Conservation (phyloP, 306 rosid genomes). For the Sicyos edulis region DNA sequence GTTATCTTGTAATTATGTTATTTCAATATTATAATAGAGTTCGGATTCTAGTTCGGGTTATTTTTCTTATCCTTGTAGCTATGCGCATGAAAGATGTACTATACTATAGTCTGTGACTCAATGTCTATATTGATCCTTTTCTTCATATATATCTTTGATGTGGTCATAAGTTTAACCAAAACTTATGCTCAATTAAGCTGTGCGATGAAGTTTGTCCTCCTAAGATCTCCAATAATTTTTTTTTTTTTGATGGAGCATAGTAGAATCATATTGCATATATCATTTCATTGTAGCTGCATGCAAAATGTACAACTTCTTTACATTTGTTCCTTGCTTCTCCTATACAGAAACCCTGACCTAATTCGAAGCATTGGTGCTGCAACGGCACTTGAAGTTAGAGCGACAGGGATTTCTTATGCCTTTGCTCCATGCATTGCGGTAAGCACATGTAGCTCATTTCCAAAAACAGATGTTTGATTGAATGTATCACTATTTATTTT, state of each 20-base stretch:
- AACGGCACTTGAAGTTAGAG: constrained; percentile 91
- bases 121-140: background rate
- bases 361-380: constrained; percentile 71
- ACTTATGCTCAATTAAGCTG: background rate
- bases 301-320: constrained; percentile 17
- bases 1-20: no score
- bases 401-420: constrained; percentile 83
- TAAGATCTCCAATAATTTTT: background rate
- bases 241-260: background rate
- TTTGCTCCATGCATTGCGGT: constrained; percentile 99
- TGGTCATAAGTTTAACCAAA: background rate
- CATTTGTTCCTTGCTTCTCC: constrained; percentile 17
- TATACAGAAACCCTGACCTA: constrained; percentile 62
- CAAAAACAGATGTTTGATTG: constrained; percentile 20
- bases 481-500: background rate
- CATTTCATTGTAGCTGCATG: background rate
- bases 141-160: background rate
- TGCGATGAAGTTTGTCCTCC: background rate
- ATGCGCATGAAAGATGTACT: background rate
- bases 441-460: constrained; percentile 24
- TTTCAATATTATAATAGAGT: no score
- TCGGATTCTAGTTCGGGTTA: no score
- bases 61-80: constrained; percentile 8
- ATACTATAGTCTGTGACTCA: background rate
- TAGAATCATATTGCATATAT: background rate